Evolutionary conservation across 805 yeast species (phyloP), one percentile per base, ranked within the genome.

Genomic region (Hanseniaspora pseudoguilliermondii): DNA sequence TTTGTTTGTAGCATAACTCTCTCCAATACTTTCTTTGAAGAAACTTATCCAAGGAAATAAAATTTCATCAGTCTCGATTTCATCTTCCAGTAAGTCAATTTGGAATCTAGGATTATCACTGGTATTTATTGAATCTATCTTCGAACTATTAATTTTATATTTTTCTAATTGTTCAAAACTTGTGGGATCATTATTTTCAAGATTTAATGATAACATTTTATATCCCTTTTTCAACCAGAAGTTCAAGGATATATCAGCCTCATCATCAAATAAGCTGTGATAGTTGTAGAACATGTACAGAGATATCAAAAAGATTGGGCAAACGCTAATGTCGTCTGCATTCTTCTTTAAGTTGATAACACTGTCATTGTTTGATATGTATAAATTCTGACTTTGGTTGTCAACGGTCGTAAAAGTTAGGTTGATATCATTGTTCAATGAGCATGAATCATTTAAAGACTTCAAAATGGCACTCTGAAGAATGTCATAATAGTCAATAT

Each of bases 21-120:
- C 38, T 10, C 39, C 49, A 46, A 46, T 32, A 5, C 20, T 34
- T 29, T 53, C 56, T 32, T 53, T 46, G 2, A 46, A 21, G 18
- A 53, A 25, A 23, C 56, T 53, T 16, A 53, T 46, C 56, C 56
- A 53, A 21, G 56, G 56, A 21, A 53, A 53, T 2, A 53, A 4
- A 21, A 53, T 44, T 16, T 53, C 56, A 27, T 53, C 56, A 5
- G 56, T 23, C n/a, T 35, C 27, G 15, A 53, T 18, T 21, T 53
- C 56, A 20, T 53, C 25, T 27, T 32, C 25, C 7, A 43, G 11
- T 29, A 53, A 16, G 38, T 53, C 49, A 29, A 53, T 43, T 53
- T 36, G 13, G 4, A 25, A 16, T 27, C 54, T 34, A 9, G 47
- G 41, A 27, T 38, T 42, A 15, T 52, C 49, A 20, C 32, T 25